Evolutionary conservation across 768 basidiomycete species (phyloP).

Genomic region (Lactifluus hygrophoroides): DNA sequence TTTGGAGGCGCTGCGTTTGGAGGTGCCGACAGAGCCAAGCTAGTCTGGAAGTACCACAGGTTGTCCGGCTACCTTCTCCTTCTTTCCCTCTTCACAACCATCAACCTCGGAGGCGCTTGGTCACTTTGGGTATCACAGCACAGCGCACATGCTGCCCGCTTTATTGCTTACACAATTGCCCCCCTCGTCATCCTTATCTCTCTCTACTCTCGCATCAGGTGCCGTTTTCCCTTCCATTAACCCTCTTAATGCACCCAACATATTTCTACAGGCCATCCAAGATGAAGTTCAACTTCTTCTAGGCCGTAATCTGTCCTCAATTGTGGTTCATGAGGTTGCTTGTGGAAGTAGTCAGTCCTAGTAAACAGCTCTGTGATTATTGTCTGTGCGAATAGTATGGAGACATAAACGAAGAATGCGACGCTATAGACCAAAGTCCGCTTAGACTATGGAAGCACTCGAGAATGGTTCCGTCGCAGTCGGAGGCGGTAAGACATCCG

Average conservation of each 20-base stretch:
- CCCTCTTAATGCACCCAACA: background rate
- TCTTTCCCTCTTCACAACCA: conserved; percentile 49
- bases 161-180: conserved; percentile 23
- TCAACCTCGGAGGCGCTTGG: conserved; percentile 63
- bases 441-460: background rate
- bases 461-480: background rate
- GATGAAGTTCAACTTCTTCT: conserved; percentile 12
- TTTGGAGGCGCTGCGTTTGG: conserved; percentile 61
- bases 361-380: background rate
- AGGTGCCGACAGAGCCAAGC: conserved; percentile 61
- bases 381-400: background rate
- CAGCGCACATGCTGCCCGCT: conserved; percentile 26
- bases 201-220: conserved; percentile 25
- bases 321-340: background rate
- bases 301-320: background rate
- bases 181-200: conserved; percentile 25
- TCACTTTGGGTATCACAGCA: conserved; percentile 47
- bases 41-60: conserved; percentile 79
- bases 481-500: background rate
- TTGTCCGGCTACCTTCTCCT: conserved; percentile 69
- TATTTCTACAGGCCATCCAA: conserved; percentile 8
- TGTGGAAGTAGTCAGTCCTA: background rate
- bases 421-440: background rate
- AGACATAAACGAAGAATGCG: background rate
- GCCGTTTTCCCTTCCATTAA: background rate